Evolutionary conservation across 768 basidiomycete species (phyloP), one percentile per base, ranked within the genome.

Genomic region (Suillus paluster): DNA sequence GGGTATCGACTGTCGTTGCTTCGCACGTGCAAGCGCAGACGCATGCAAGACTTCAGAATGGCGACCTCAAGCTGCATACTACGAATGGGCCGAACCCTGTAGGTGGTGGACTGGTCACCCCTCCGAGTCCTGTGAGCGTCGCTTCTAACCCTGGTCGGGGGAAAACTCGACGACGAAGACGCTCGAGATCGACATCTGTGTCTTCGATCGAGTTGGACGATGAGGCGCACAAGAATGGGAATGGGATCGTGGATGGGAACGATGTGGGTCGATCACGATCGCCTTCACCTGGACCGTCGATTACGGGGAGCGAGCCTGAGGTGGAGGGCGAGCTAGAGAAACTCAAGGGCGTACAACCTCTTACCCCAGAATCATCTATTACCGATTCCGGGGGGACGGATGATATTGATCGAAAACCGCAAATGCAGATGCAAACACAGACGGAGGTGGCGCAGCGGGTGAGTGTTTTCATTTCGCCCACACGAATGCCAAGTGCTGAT

Each of bases 61-160:
- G 71, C 2, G 76, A 68, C 30, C 68, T 67, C 68, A 74, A 74
- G 64, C 66, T 68, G 41, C 54, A 55, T 17, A 55, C 54, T 5
- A 6, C 54, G 3, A 73, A 64, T 9, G 70, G 68, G 14, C 73
- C 65, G 58, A 58, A 63, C 63, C 36, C 54, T 12, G 0, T 39
- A 9, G 69, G 70, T 23, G 79, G 82, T 11, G 89, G 89, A 1
- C 75, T 91, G 33, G 90, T 88, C 11, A 90, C 90, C 0, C 91
- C 91, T 1, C 90, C 90, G 0, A 91, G 89, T 72, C 91, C 91
- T 12, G 80, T 90, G 17, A 90, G 88, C 64, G 79, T 89, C 23
- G 86, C 85, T 4, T 83, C 86, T 10, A 90, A 91, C 70, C 87
- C 88, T 2, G 71, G 73, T 19, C 75, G 73, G 15, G 76, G 75